A percentile compares a stretch with the other conserved stretches of the same genome.
These are phyloP conservation scores for Lentinula raphanica DNA, from an alignment of 768 basidiomycete species.

Conservation along the genomic window DNA sequence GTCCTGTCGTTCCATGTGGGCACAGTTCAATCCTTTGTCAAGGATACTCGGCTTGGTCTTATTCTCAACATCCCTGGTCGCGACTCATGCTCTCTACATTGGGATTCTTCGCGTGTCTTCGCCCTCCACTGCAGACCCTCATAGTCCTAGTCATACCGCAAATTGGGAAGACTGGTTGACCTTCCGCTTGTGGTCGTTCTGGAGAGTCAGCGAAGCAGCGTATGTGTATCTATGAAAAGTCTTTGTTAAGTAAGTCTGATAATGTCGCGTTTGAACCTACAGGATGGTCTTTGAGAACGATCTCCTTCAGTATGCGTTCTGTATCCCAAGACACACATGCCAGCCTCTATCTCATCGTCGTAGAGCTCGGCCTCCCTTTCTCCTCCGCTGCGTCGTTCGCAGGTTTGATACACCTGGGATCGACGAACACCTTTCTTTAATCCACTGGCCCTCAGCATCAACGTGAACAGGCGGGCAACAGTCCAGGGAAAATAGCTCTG, in stretches of 20 bases:
- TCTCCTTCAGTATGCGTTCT: slow-evolving; percentile 68
- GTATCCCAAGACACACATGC: slow-evolving; percentile 65
- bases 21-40: slow-evolving; percentile 79
- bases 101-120: slow-evolving; percentile 14
- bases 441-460: too few relatives aligned
- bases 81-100: slow-evolving; percentile 51
- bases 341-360: slow-evolving; percentile 58
- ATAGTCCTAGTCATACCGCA: slow-evolving; percentile 33
- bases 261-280: slow-evolving; percentile 28
- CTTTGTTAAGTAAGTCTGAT: background rate
- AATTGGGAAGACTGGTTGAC: slow-evolving; percentile 41
- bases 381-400: too few relatives aligned
- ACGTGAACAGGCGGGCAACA: too few relatives aligned
- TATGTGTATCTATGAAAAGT: slow-evolving; percentile 63
- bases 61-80: slow-evolving; percentile 50
- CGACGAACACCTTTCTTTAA: too few relatives aligned
- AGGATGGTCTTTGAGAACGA: slow-evolving; percentile 66
- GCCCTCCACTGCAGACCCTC: slow-evolving; percentile 2
- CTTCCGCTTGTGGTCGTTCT: slow-evolving; percentile 27
- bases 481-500: too few relatives aligned
- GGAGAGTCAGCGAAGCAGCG: slow-evolving; percentile 88
- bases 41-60: slow-evolving; percentile 71
- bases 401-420: too few relatives aligned
- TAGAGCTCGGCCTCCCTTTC: slow-evolving; percentile 71
- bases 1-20: slow-evolving; percentile 85